Conservation (phyloP, 2,329 filamentous ascomycete genomes). For the Clonostachys chloroleuca region DNA sequence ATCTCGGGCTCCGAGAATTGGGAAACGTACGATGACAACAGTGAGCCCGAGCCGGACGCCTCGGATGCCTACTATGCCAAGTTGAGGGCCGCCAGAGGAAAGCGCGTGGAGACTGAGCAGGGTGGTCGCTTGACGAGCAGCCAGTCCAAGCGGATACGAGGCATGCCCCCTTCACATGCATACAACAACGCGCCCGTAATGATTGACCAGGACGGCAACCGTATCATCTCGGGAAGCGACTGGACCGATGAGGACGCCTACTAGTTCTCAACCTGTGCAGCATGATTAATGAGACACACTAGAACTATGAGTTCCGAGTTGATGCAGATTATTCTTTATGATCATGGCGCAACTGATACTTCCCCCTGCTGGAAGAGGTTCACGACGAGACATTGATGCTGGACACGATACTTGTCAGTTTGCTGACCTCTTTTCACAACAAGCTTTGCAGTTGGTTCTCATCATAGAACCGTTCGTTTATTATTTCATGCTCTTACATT, state of each 20-base stretch:
- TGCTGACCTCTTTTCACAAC: too few species aligned
- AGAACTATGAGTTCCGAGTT: too few species aligned
- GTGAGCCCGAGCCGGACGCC: slow-evolving; percentile 70
- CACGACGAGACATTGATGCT: too few species aligned
- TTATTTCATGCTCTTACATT: too few species aligned
- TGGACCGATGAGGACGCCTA: slow-evolving; percentile 64
- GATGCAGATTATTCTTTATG: too few species aligned
- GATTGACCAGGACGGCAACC: slow-evolving; percentile 55
- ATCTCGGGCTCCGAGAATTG: slow-evolving; percentile 90
- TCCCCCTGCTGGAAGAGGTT: too few species aligned
- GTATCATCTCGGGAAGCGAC: slow-evolving; percentile 60
- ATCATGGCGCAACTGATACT: too few species aligned
- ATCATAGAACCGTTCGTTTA: too few species aligned
- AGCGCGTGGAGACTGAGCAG: slow-evolving; percentile 54
- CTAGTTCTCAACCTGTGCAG: slow-evolving; percentile 13
- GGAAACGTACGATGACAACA: slow-evolving; percentile 91
- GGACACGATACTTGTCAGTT: too few species aligned
- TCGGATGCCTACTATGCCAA: slow-evolving; percentile 79
- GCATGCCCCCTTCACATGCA: slow-evolving; percentile 42
- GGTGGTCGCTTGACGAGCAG: slow-evolving; percentile 19
- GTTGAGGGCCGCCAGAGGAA: slow-evolving; percentile 62
- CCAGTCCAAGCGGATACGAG: slow-evolving; percentile 49
- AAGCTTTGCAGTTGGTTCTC: too few species aligned
- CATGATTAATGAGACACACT: too few species aligned
- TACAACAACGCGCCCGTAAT: slow-evolving; percentile 25